phyloP scores from a whole-genome alignment of 202 grass and related monocot genomes.

The Miscanthus sacchariflorus region DNA sequence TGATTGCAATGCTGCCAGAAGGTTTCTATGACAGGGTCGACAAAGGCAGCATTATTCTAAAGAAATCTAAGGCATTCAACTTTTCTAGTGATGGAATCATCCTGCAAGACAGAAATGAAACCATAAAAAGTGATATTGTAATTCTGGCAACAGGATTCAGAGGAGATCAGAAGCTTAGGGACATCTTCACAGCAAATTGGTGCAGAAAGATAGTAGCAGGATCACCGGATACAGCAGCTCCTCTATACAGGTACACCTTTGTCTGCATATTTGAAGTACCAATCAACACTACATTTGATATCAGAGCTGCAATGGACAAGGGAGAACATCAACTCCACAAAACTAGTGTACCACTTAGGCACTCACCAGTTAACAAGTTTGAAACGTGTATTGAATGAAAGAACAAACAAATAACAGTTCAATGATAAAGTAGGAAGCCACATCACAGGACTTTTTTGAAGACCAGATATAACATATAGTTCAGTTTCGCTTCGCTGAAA shows the following conservation, averaged over 20 bases:
- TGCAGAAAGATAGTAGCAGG: conserved; percentile 68
- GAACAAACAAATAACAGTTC: not conserved
- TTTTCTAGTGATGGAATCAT: conserved; percentile 71
- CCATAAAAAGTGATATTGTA: conserved; percentile 63
- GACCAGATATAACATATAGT: not conserved
- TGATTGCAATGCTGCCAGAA: conserved; percentile 69
- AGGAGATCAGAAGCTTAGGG: conserved; percentile 90
- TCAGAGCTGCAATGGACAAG: not conserved
- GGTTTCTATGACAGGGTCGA: conserved; percentile 83
- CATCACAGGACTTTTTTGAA: not conserved
- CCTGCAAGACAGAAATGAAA: conserved; percentile 60
- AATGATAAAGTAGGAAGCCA: not conserved
- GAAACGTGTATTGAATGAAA: not conserved
- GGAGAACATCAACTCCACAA: not conserved
- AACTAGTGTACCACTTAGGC: not conserved
- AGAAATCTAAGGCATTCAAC: conserved; percentile 68
- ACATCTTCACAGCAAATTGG: conserved; percentile 73
- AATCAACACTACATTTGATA: conserved; percentile 22
- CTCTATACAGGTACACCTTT: conserved; percentile 73
- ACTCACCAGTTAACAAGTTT: not conserved
- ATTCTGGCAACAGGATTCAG: conserved; percentile 95
- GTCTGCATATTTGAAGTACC: conserved; percentile 12
- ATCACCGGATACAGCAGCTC: conserved; percentile 60
- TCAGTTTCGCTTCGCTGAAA: not conserved
- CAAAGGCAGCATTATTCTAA: conserved; percentile 83